Conservation (phyloP, 169 alveolate species). For the Cryptosporidium xiaoi region DNA sequence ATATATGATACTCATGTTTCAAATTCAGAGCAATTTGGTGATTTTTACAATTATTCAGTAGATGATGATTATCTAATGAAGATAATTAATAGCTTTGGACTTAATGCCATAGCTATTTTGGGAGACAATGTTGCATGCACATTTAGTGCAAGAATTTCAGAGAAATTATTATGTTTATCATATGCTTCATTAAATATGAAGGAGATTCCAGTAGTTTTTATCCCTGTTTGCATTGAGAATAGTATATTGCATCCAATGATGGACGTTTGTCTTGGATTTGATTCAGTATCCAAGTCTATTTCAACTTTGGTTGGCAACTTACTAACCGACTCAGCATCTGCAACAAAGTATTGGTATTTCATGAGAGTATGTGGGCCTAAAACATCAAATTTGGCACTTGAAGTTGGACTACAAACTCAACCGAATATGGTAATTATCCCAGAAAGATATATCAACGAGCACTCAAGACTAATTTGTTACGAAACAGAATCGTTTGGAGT, state of each 20-base stretch:
- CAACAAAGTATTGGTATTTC: conserved; percentile 89
- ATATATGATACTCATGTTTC: not conserved
- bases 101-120: conserved; percentile 85
- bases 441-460: conserved; percentile 78
- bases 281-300: conserved; percentile 85
- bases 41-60: not conserved
- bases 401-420: conserved; percentile 86
- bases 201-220: conserved; percentile 78
- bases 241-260: conserved; percentile 83
- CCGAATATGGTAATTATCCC: conserved; percentile 86
- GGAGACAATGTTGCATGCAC: conserved; percentile 88
- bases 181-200: conserved; percentile 74
- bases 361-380: conserved; percentile 88
- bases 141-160: conserved; percentile 83
- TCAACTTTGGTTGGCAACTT: conserved; percentile 88
- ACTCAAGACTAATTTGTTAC: conserved; percentile 69
- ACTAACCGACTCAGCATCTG: conserved; percentile 88
- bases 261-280: conserved; percentile 87
- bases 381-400: conserved; percentile 87
- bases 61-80: not conserved
- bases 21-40: not conserved
- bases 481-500: conserved; percentile 87
- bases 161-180: conserved; percentile 79
- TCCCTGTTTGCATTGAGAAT: conserved; percentile 87
- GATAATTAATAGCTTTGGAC: conserved; percentile 17